Conservation (phyloP, 805 yeast species). For the Yamadazyma kitorensis region DNA sequence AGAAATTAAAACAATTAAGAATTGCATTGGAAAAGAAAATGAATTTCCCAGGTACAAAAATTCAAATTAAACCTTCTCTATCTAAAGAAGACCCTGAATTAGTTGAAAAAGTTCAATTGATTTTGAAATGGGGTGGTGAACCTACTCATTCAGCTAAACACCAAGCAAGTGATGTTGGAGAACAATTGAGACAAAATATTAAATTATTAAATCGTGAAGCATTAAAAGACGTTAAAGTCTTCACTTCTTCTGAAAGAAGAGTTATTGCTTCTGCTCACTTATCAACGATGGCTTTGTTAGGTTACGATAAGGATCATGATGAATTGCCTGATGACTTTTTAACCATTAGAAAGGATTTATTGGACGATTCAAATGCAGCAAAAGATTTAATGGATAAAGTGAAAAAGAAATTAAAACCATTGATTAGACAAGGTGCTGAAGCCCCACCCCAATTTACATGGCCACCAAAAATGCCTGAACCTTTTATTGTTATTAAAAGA, state of each 20-base stretch:
- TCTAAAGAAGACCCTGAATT: slow-evolving; percentile 53
- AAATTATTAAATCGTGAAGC: slow-evolving; percentile 82
- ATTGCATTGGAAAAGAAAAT: slow-evolving; percentile 86
- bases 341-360: slow-evolving; percentile 79
- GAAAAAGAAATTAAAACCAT: slow-evolving; percentile 91
- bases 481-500: slow-evolving; percentile 87
- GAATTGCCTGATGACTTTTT: slow-evolving; percentile 71
- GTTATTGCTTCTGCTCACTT: slow-evolving; percentile 90
- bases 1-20: slow-evolving; percentile 71
- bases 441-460: slow-evolving; percentile 98
- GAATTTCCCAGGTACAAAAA: slow-evolving; percentile 92
- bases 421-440: slow-evolving; percentile 90
- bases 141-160: slow-evolving; percentile 96
- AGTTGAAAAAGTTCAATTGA: slow-evolving; percentile 93
- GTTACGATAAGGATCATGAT: slow-evolving; percentile 50
- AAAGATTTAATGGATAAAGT: slow-evolving; percentile 97
- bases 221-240: slow-evolving; percentile 79
- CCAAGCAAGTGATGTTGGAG: slow-evolving; percentile 94
- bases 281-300: slow-evolving; percentile 75
- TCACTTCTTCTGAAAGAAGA: slow-evolving; percentile 90
- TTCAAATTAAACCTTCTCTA: slow-evolving; percentile 89
- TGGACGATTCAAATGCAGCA: slow-evolving; percentile 98
- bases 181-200: slow-evolving; percentile 89
- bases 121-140: slow-evolving; percentile 99
- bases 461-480: slow-evolving; percentile 99